Evolutionary conservation across 768 basidiomycete genomes (phyloP), one percentile per base, ranked within the genome.

Genomic region (Xanthoconium purpureum): DNA sequence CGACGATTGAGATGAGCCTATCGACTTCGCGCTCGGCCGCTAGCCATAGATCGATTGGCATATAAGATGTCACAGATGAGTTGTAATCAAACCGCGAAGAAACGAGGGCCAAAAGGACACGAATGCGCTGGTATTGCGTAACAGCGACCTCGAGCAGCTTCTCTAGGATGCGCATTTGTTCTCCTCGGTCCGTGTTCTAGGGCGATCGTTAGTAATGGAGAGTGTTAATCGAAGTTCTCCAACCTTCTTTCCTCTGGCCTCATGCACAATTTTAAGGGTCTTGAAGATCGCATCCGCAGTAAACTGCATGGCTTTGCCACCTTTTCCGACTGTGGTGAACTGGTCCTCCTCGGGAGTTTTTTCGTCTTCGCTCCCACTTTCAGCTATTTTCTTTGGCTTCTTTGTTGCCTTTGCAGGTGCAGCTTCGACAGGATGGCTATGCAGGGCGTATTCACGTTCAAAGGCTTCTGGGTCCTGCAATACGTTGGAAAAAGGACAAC

Each of bases 81-180:
- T 94, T 95, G 78, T 97, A 98, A 75, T 99, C 97, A 70, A 98
- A 97, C 43, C 94, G 89, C 10, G 94, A 91, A 3, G 95, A 94
- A 64, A 98, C 84, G 52, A 98, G 83, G 15, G 94, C 89, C 50
- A 99, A 84, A 35, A 98, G 84, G 33, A 99, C 93, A 52, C 97
- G 89, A 57, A 99, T 94, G 61, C 85, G 86, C 68, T 96, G 93
- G 72, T 99, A 99, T 0, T 91, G 76, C 6, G 94, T 96, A 13
- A 80, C 82, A 7, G 94, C 87, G 14, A 95, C 89, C 64, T 88
- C 87, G 12, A 96, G 79, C 13, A 98, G 79, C 64, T 88, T 87
- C 67, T 94, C 89, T 17, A 98, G 80, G 51, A 93, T 91, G 57
- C 88, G 85, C 63, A 97, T 91, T 80, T 97, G 95, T 72, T 98